Evolutionary conservation across 2,329 filamentous ascomycete species (phyloP).

Genomic region (Diatrype stigma): DNA sequence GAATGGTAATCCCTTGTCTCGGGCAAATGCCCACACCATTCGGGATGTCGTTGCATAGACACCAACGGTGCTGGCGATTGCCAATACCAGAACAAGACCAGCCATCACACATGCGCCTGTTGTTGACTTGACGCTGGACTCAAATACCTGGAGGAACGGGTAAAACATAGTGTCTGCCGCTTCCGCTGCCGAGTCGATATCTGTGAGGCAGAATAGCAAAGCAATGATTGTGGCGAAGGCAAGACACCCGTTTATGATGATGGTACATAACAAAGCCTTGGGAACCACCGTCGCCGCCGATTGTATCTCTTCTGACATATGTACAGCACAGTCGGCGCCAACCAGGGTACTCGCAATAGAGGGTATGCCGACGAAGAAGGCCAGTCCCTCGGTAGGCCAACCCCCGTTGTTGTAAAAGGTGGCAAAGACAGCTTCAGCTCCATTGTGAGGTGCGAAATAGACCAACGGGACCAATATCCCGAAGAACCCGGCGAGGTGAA

Average conservation of each 20-base stretch:
- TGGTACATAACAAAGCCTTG: slow-evolving; percentile 15
- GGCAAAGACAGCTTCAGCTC: slow-evolving; percentile 40
- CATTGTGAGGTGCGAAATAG: slow-evolving; percentile 26
- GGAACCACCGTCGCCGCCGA: slow-evolving; percentile 15
- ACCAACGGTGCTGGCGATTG: slow-evolving; percentile 14
- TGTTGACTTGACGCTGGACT: slow-evolving; percentile 15
- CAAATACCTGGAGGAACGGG: slow-evolving; percentile 24
- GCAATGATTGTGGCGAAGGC: slow-evolving; percentile 20
- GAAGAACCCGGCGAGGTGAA: slow-evolving; percentile 42
- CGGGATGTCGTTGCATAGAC: slow-evolving; percentile 18
- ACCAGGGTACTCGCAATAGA: slow-evolving; percentile 31
- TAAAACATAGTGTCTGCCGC: slow-evolving; percentile 17
- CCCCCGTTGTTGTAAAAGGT: slow-evolving; percentile 44
- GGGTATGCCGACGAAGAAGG: slow-evolving; percentile 41
- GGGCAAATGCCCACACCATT: slow-evolving; percentile 23
- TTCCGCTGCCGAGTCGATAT: slow-evolving; percentile 11
- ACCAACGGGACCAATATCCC: slow-evolving; percentile 35
- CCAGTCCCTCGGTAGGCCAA: slow-evolving; percentile 40
- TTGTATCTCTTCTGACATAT: slow-evolving; percentile 21
- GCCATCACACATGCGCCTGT: slow-evolving; percentile 14
- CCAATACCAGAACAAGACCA: slow-evolving; percentile 15
- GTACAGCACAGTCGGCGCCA: slow-evolving; percentile 33
- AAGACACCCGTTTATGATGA: slow-evolving; percentile 17
- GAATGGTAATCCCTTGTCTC: slow-evolving; percentile 19
- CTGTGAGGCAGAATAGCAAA: slow-evolving; percentile 18